Evolutionary conservation across 192 early-diverging fungal genomes (phyloP).

Genomic region (Jimgerdemannia lactiflua): DNA sequence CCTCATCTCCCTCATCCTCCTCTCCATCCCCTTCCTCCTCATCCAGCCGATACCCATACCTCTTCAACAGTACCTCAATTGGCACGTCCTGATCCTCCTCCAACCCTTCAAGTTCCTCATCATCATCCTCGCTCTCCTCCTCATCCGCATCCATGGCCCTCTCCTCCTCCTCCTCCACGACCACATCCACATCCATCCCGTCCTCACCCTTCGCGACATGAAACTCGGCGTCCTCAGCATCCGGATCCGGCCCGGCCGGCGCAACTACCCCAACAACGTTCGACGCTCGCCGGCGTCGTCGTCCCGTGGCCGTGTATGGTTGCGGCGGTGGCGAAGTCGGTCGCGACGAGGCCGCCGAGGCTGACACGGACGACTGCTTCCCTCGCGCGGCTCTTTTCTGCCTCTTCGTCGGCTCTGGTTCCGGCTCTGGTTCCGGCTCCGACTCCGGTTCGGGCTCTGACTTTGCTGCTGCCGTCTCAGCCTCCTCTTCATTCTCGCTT

Average conservation of each 20-base stretch:
- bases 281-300: neutral
- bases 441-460: constrained; percentile 17
- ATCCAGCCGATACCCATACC: constrained; percentile 24
- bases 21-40: constrained; percentile 9
- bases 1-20: constrained; percentile 19
- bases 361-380: neutral
- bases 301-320: too few species aligned
- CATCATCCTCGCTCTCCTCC: constrained; percentile 26
- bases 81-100: constrained; percentile 17
- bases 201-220: constrained; percentile 8
- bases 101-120: constrained; percentile 27
- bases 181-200: constrained; percentile 9
- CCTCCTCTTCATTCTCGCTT: neutral
- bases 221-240: constrained; percentile 22
- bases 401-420: constrained; percentile 18
- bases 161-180: constrained; percentile 12
- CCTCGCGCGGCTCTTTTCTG: neutral
- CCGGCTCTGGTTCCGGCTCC: constrained; percentile 9
- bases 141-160: constrained; percentile 15
- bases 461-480: constrained; percentile 17
- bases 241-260: neutral
- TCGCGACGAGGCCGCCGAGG: neutral
- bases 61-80: constrained; percentile 30
- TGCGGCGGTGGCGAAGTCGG: neutral
- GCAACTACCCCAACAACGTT: neutral